Evolutionary conservation across 2,329 filamentous ascomycete genomes (phyloP).

Genomic region (Hawksworthiomyces lignivorus): DNA sequence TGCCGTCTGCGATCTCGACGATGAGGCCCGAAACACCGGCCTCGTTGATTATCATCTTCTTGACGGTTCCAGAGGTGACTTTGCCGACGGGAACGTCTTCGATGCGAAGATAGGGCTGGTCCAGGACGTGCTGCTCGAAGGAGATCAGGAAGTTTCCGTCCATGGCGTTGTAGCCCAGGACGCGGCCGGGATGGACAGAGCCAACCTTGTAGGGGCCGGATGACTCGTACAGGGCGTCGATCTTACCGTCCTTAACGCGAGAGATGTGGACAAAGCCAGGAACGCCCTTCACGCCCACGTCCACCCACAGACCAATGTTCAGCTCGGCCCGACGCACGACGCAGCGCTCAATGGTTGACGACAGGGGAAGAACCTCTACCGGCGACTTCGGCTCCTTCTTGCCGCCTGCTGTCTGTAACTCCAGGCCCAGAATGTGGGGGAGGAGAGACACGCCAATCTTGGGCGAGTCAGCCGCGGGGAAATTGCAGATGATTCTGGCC

Average conservation of each 20-base stretch:
- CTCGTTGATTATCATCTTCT: constrained; percentile 73
- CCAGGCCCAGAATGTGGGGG: constrained; percentile 68
- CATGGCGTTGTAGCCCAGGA: constrained; percentile 79
- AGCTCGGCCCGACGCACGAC: constrained; percentile 74
- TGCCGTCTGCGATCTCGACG: constrained; percentile 75
- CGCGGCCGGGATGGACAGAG: constrained; percentile 69
- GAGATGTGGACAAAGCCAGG: constrained; percentile 94
- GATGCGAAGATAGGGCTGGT: constrained; percentile 83
- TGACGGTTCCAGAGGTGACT: constrained; percentile 72
- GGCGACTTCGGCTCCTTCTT: constrained; percentile 31
- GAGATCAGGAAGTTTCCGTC: constrained; percentile 84
- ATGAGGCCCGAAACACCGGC: constrained; percentile 76
- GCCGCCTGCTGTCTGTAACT: neutral
- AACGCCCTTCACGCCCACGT: constrained; percentile 59
- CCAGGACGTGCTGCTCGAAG: constrained; percentile 71
- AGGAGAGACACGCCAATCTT: constrained; percentile 85
- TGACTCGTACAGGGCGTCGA: constrained; percentile 71
- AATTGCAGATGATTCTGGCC: constrained; percentile 80
- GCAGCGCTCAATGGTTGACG: constrained; percentile 68
- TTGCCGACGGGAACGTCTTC: constrained; percentile 81
- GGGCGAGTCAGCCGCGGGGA: constrained; percentile 67
- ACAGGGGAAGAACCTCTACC: constrained; percentile 57
- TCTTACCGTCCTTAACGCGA: constrained; percentile 78
- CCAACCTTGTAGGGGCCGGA: constrained; percentile 72
- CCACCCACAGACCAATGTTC: constrained; percentile 73